phyloP scores from a whole-genome alignment of 768 basidiomycete species.

The Boletus speciosus region DNA sequence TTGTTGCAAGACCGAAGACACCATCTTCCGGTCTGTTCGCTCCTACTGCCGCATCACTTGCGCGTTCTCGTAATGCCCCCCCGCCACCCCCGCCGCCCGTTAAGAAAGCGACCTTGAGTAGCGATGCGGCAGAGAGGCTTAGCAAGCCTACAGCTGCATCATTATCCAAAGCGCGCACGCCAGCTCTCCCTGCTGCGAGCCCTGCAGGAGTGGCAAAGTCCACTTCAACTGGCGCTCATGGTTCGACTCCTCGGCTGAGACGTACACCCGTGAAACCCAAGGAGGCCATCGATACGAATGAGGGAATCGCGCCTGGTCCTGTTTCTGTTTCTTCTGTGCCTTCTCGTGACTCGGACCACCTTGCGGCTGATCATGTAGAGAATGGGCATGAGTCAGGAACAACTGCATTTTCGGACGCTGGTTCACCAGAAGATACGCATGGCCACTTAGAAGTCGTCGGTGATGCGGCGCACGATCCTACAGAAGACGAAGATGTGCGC shows the following conservation, averaged over 20 bases:
- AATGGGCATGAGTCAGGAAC: slow-evolving; percentile 26
- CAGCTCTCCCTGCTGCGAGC: slow-evolving; percentile 13
- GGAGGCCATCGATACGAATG: slow-evolving; percentile 17
- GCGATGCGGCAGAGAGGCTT: slow-evolving; percentile 58
- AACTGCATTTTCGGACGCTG: slow-evolving; percentile 9
- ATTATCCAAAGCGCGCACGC: slow-evolving; percentile 54
- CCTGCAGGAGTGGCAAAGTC: slow-evolving; percentile 30
- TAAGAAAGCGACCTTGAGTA: slow-evolving; percentile 54
- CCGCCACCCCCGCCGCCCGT: slow-evolving; percentile 44
- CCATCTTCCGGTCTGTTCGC: slow-evolving; percentile 70
- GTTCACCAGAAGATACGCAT: slow-evolving; percentile 19
- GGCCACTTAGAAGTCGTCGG: slow-evolving; percentile 14
- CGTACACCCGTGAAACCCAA: slow-evolving; percentile 26
- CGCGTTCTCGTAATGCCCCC: slow-evolving; percentile 56
- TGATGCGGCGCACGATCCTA: slow-evolving; percentile 9
- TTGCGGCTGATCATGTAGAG: slow-evolving; percentile 19
- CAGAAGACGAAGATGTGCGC: slow-evolving; percentile 4
- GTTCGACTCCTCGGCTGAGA: slow-evolving; percentile 23
- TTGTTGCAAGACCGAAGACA: slow-evolving; percentile 48
- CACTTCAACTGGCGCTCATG: slow-evolving; percentile 27
- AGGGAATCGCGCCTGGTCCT: slow-evolving; percentile 14
- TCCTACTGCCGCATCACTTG: slow-evolving; percentile 80
- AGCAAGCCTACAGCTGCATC: slow-evolving; percentile 85
- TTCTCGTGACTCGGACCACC: slow-evolving; percentile 17
- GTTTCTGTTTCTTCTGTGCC: slow-evolving; percentile 26